Percentiles rank a stretch among this genome's conserved stretches.
phyloP scores from a whole-genome alignment of 148 eudicot genomes.

The Camellia lanceoleosa region DNA sequence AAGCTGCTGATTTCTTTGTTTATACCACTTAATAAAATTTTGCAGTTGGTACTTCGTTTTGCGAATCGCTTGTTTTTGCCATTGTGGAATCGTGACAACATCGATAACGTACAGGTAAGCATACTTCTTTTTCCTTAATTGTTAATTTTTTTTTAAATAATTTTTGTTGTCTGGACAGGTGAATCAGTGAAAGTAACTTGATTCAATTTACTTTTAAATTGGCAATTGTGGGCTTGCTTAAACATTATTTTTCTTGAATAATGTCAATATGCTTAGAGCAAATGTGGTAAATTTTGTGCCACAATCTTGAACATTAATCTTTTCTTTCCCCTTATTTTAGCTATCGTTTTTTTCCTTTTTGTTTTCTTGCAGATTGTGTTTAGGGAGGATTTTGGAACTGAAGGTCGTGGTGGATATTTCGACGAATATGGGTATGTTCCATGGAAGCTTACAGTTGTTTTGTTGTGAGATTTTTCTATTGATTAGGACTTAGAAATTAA shows the following conservation, averaged over 20 bases:
- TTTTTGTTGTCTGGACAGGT: not conserved
- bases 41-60: conserved; percentile 96
- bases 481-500: not conserved
- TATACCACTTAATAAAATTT: conserved; percentile 7
- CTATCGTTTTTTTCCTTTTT: not conserved
- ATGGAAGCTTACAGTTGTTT: not conserved
- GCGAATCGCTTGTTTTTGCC: conserved; percentile 91
- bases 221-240: not conserved
- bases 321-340: not conserved
- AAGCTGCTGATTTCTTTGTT: conserved; percentile 6
- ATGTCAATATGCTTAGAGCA: not conserved
- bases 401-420: conserved; percentile 98
- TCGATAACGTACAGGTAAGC: conserved; percentile 79
- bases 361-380: conserved; percentile 72
- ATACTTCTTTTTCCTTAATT: not conserved
- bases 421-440: conserved; percentile 76
- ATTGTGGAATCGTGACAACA: conserved; percentile 93
- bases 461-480: not conserved
- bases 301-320: not conserved
- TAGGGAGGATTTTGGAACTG: conserved; percentile 97
- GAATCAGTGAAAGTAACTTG: not conserved
- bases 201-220: not conserved
- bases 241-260: not conserved
- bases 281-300: not conserved
- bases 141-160: not conserved